Base-by-base conservation (phyloP, 75 land plant genomes). In the Sequoiadendron giganteum region DNA sequence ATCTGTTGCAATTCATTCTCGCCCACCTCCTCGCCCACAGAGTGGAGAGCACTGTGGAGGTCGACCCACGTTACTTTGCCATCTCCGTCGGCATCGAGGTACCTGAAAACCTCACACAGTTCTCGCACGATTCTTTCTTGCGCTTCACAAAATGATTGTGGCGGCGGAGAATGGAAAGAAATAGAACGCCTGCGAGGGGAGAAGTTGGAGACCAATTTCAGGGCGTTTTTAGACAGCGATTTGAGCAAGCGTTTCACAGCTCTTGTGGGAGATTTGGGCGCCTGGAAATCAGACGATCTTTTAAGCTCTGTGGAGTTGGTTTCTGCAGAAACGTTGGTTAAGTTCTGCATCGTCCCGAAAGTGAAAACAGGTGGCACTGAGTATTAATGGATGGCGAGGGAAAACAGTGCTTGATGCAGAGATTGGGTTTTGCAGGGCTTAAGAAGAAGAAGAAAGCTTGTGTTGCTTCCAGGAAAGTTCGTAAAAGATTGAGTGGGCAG, bases 61-160 rank as follows among this genome's bases (percentile, higher is more conserved):
- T 92, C 93, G 13, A 52, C 48, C 54, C 16, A 42, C 7, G 88
- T 85, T 36, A 92, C 90, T 47, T 86, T 80, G 0, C 93, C 93
- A n/a, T 92, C 93, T 36, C 90, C 90, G 56, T 92, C 86, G 3
- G 61, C 87, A 48, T 92, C 93, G 38, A 91, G 82, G 36, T 16
- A 65, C 49, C 36, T 79, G 90, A 92, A 92, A 47, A 85, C 87
- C 34, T 85, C 93, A 47, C 52, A 10, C 7, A 87, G 85, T 34
- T 84, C 85, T n/a, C 28, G n/a, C 55, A 48, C 36, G 6, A 61
- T 21, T 7, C 42, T 36, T 34, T 78, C 70, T 21, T 6, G 70
- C 6, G 70, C 25, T 25, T 61, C 70, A 61, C 28, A 61, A 25
- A 25, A 25, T 61, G 28, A 61, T 61, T 61, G 6, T 25, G 70